These are phyloP conservation scores for Pichia thaimueangensis DNA, from an alignment of 805 yeast genomes.

Conservation along the genomic window DNA sequence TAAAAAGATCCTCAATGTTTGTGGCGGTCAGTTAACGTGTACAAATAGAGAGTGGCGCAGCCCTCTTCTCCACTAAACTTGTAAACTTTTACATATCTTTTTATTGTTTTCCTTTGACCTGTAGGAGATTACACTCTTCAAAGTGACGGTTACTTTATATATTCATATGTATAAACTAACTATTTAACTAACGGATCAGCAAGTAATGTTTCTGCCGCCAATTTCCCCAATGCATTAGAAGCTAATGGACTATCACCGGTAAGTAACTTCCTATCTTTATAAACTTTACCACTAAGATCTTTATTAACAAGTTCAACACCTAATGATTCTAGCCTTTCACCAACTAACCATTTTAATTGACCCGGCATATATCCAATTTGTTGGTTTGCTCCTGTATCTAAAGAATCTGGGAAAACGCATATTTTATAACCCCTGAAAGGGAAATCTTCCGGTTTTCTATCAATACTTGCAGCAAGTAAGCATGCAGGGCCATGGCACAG, in stretches of 20 bases:
- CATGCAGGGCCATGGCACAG: slow-evolving; percentile 12
- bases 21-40: too few species aligned
- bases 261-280: slow-evolving; percentile 6
- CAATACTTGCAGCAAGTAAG: slow-evolving; percentile 7
- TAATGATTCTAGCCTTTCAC: slow-evolving; percentile 2
- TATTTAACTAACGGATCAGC: slow-evolving; percentile 14
- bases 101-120: too few species aligned
- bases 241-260: slow-evolving; percentile 13
- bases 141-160: too few species aligned
- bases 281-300: slow-evolving; percentile 9
- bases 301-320: slow-evolving; percentile 7
- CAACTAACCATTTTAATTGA: slow-evolving; percentile 10
- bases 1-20: too few species aligned
- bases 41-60: too few species aligned
- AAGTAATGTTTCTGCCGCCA: slow-evolving; percentile 10
- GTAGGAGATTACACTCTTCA: too few species aligned
- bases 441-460: slow-evolving; percentile 5
- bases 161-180: too few species aligned
- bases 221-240: slow-evolving; percentile 10
- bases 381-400: slow-evolving; percentile 10
- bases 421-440: slow-evolving; percentile 9
- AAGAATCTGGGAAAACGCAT: slow-evolving; percentile 11
- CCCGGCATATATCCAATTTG: slow-evolving; percentile 13
- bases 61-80: too few species aligned
- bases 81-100: too few species aligned